Evolutionary conservation across 2,329 filamentous ascomycete genomes (phyloP).

Genomic region (Laburnicola sp.): DNA sequence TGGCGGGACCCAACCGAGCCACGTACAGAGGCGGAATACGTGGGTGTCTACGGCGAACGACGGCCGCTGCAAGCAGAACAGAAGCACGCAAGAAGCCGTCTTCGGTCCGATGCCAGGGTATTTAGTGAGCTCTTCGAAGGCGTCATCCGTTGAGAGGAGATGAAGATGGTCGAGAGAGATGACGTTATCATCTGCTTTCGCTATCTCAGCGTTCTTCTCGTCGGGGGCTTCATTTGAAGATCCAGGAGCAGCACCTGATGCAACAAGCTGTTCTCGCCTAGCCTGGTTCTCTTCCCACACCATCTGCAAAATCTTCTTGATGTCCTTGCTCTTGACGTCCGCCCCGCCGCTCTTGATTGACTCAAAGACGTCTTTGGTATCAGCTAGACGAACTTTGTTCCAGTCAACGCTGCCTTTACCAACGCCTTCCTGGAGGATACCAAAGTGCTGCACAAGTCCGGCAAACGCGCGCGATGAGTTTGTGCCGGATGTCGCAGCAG

Average conservation of each 20-base stretch:
- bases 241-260: constrained; percentile 43
- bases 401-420: constrained; percentile 75
- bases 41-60: constrained; percentile 69
- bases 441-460: constrained; percentile 66
- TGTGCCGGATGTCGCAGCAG: constrained; percentile 61
- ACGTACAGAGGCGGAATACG: constrained; percentile 64
- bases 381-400: constrained; percentile 67
- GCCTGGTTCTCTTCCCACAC: constrained; percentile 69
- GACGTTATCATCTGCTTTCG: constrained; percentile 59
- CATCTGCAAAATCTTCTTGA: constrained; percentile 73
- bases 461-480: constrained; percentile 69
- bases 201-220: constrained; percentile 61
- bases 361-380: constrained; percentile 64
- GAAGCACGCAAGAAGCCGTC: constrained; percentile 65
- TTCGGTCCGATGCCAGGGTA: constrained; percentile 69
- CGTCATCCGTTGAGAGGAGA: constrained; percentile 57
- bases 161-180: constrained; percentile 68
- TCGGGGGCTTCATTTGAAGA: constrained; percentile 52
- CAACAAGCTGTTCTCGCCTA: constrained; percentile 55
- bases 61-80: constrained; percentile 66
- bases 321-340: constrained; percentile 69
- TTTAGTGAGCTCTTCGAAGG: constrained; percentile 59
- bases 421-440: constrained; percentile 62
- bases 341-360: constrained; percentile 73
- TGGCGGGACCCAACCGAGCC: constrained; percentile 64